Evolutionary conservation across 371 early-diverging fungal genomes (phyloP).

Genomic region (Choanephora cucurbitarum): DNA sequence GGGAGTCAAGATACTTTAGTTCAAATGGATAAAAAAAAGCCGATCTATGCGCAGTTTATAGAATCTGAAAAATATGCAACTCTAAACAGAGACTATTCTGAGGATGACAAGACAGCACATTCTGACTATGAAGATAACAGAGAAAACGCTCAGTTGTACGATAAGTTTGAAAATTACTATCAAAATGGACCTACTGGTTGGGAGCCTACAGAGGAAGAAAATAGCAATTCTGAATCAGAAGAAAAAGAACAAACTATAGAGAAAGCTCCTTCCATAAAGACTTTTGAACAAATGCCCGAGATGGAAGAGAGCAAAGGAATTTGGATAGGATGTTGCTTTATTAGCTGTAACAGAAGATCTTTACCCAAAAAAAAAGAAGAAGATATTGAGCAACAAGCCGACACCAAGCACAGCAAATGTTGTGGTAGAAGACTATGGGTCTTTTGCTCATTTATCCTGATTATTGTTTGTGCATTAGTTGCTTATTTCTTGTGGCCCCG

Average conservation of each 20-base stretch:
- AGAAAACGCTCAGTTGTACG: constrained; percentile 2
- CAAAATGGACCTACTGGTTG: background rate
- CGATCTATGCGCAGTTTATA: constrained; percentile 26
- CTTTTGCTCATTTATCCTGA: constrained; percentile 32
- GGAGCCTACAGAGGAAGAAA: constrained; percentile 1
- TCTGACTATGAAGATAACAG: constrained; percentile 14
- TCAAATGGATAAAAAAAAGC: constrained; percentile 28
- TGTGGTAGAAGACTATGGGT: constrained; percentile 43
- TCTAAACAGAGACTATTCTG: constrained; percentile 3
- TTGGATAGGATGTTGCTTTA: constrained; percentile 48
- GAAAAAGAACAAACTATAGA: constrained; percentile 1
- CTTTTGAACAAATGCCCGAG: background rate
- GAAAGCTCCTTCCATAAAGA: background rate
- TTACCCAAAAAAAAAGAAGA: constrained; percentile 16
- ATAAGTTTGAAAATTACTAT: constrained; percentile 10
- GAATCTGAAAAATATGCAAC: constrained; percentile 22
- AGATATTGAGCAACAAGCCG: constrained; percentile 14
- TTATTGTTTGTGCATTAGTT: constrained; percentile 25
- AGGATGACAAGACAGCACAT: constrained; percentile 14
- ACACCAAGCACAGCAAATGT: constrained; percentile 9
- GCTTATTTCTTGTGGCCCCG: constrained; percentile 45
- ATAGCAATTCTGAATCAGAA: constrained; percentile 3
- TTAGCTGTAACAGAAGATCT: constrained; percentile 32
- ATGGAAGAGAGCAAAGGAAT: constrained; percentile 17
- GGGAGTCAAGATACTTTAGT: constrained; percentile 52